A percentile compares a stretch with the other conserved stretches of the same genome.
phyloP scores from a whole-genome alignment of 345 rosid species.

The Carallia pectinifolia region DNA sequence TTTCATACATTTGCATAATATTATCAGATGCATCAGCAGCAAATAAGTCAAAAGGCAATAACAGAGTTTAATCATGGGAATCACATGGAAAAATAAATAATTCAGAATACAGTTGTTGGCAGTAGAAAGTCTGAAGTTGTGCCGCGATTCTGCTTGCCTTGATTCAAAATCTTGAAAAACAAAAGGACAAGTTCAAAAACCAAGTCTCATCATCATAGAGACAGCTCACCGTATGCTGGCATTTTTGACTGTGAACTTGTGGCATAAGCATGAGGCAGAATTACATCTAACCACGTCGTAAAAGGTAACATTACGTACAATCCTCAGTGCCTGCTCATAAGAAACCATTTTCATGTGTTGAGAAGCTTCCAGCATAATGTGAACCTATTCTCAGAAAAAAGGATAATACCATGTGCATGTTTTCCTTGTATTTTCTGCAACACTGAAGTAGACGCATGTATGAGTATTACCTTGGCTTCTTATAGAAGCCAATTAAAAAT shows the following conservation, averaged over 20 bases:
- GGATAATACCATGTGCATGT: neutral
- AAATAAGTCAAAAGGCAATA: constrained; percentile 15
- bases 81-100: neutral
- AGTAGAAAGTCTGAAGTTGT: constrained; percentile 7
- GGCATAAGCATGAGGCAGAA: neutral
- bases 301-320: neutral
- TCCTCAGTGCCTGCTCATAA: neutral
- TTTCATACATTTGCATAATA: neutral
- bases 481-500: neutral
- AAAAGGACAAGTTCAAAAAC: constrained; percentile 3
- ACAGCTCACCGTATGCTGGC: constrained; percentile 9
- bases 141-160: neutral
- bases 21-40: constrained; percentile 5
- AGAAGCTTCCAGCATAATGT: constrained; percentile 2
- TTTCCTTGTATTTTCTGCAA: neutral
- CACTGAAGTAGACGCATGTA: neutral
- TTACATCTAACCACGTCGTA: neutral
- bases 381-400: constrained; percentile 9
- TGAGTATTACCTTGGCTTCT: neutral
- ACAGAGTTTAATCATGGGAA: constrained; percentile 4
- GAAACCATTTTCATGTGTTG: neutral
- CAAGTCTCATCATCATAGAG: constrained; percentile 13
- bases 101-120: neutral
- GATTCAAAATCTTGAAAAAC: neutral
- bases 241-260: constrained; percentile 3